Percentiles rank a stretch among this genome's conserved stretches.
These are phyloP conservation scores for Leishmania turanica DNA, from an alignment of 208 protist species.

Conservation along the genomic window DNA sequence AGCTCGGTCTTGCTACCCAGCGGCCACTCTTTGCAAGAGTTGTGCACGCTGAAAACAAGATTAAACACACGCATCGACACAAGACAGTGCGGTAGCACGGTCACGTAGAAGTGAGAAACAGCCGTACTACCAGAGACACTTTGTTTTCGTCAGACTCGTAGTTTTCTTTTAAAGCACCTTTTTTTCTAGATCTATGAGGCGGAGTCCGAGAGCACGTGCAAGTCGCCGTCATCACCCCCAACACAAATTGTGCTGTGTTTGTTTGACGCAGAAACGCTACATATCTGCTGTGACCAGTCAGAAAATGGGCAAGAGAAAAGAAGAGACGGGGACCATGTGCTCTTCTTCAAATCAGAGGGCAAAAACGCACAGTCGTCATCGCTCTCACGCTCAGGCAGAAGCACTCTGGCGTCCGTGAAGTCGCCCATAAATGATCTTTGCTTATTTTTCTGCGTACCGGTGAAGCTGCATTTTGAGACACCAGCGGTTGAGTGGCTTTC, in stretches of 20 bases:
- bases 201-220: slow-evolving; percentile 9
- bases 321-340: neutral
- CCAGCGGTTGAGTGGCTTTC: neutral
- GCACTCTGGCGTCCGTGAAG: neutral
- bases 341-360: neutral
- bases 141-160: neutral
- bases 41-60: neutral
- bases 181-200: neutral
- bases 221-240: slow-evolving; percentile 30
- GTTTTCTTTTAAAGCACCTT: neutral
- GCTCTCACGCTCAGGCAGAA: neutral
- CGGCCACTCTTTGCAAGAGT: neutral
- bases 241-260: slow-evolving; percentile 11
- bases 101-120: neutral
- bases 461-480: neutral
- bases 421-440: neutral
- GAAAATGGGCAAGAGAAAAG: slow-evolving; percentile 18
- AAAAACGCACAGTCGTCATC: neutral
- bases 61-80: neutral
- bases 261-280: slow-evolving; percentile 21
- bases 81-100: neutral
- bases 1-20: neutral
- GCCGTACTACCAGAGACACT: neutral
- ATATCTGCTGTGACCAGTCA: slow-evolving; percentile 24
- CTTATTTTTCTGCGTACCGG: neutral